Conservation (phyloP, 2,329 filamentous ascomycete genomes). For the Xylariaceae sp. region DNA sequence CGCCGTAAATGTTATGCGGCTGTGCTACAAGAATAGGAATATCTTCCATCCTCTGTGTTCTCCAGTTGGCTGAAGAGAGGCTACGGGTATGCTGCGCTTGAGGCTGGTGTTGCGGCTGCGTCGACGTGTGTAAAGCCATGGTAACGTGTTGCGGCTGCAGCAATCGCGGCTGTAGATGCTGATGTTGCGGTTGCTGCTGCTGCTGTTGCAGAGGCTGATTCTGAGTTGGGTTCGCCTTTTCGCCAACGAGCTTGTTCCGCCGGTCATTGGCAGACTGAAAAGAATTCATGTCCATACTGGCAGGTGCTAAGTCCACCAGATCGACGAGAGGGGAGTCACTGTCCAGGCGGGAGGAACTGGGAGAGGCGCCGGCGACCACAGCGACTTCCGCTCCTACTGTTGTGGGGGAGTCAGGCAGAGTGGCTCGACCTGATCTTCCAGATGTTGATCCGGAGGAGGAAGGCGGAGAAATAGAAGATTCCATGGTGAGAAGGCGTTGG, state of each 20-base stretch:
- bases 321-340: constrained; percentile 22
- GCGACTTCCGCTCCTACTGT: too few relatives aligned
- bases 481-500: constrained; percentile 24
- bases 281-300: constrained; percentile 26
- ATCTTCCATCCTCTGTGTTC: constrained; percentile 20
- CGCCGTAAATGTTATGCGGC: constrained; percentile 10
- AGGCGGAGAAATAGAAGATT: constrained; percentile 15
- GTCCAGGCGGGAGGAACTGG: too few relatives aligned
- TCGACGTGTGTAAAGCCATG: constrained; percentile 5
- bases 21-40: constrained; percentile 7
- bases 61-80: constrained; percentile 29
- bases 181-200: constrained; percentile 2
- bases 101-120: constrained; percentile 13
- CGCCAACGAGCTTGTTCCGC: constrained; percentile 23
- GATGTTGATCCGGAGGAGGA: constrained; percentile 21
- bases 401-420: constrained; percentile 21
- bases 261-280: constrained; percentile 28
- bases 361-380: constrained; percentile 5
- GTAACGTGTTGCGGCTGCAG: constrained; percentile 12
- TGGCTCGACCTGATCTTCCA: constrained; percentile 24
- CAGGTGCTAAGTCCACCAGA: too few relatives aligned
- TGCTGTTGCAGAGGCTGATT: constrained; percentile 10
- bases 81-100: constrained; percentile 13
- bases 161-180: constrained; percentile 4
- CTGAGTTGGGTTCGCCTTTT: constrained; percentile 16